Evolutionary conservation across 257 asterid genomes (phyloP), one percentile per base, ranked within the genome.

Genomic region (Jacaranda mimosifolia): DNA sequence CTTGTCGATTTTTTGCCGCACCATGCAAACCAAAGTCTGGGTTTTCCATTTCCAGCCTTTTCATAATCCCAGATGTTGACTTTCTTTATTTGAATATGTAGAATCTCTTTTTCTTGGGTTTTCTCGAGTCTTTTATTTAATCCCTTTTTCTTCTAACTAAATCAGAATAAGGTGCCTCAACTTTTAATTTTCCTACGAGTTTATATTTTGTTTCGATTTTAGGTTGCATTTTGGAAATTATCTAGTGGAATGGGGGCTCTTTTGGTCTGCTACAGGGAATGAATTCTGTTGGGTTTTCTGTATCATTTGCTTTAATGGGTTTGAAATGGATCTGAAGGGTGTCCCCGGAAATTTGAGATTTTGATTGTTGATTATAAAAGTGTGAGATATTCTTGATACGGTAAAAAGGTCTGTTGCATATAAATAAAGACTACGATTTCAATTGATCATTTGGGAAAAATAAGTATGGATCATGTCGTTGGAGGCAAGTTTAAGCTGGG

Each of bases 401-500:
- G 57, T 35, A 4, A 19, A 78, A 72, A 17, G 80, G 43, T 15
- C 21, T 38, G 13, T 65, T 80, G 52, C 32, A 62, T 10, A 68
- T 68, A 73, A 60, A 74, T 36, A 55, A 43, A 63, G 80, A 67
- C 77, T 62, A 18, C 72, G 73, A 59, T 71, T 67, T 76, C 53
- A n/a, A 35, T 60, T 53, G 3, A 35, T 72, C 46, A 39, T 19
- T 81, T 82, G 62, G 81, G 66, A 63, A 82, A 82, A 69, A 62
- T 73, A 63, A 85, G 40, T 11, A 93, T 93, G 98, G 98, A 88
- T 90, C 97, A 83, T 76, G 89, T 90, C 46, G 82, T 93, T 76
- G 94, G 96, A 77, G 91, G 89, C 51, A 93, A 93, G 88, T 93
- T 87, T 83, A 93, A 87, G 92, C 85, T 93, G 42, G 93, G 94